These are phyloP conservation scores for Aspergillus sp. DNA, from an alignment of 2,329 filamentous ascomycete species.

Conservation along the genomic window DNA sequence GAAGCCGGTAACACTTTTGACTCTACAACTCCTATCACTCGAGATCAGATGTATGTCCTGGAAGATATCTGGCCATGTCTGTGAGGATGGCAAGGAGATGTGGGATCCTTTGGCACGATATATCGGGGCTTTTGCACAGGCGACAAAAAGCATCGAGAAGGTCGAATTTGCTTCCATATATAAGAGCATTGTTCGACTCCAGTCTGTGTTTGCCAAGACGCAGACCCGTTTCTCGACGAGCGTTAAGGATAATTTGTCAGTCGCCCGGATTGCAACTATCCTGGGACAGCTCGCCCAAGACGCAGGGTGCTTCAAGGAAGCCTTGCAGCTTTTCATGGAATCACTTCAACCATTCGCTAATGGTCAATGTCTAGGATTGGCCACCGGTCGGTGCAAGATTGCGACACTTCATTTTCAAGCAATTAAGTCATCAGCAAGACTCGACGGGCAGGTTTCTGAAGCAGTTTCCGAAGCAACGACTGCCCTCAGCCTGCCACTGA, in stretches of 20 bases:
- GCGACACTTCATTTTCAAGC: constrained; percentile 38
- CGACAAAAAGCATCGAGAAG: constrained; percentile 35
- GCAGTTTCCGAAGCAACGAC: constrained; percentile 20
- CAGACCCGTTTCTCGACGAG: constrained; percentile 25
- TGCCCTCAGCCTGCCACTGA: constrained; percentile 36
- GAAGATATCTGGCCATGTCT: constrained; percentile 43
- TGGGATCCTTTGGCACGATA: constrained; percentile 45
- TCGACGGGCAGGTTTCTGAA: constrained; percentile 19
- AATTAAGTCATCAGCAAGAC: constrained; percentile 24
- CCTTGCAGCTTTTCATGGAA: constrained; percentile 36
- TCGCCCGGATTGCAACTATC: constrained; percentile 35
- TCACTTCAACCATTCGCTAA: constrained; percentile 30
- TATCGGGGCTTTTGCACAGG: constrained; percentile 36
- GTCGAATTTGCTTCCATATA: constrained; percentile 39
- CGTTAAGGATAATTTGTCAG: constrained; percentile 24
- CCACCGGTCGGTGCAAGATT: constrained; percentile 41
- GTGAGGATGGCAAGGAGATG: constrained; percentile 43
- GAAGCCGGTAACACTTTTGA: constrained; percentile 33
- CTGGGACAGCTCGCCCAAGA: constrained; percentile 43
- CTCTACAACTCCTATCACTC: constrained; percentile 43
- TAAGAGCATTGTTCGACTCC: constrained; percentile 37
- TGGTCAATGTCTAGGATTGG: constrained; percentile 35
- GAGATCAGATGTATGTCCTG: constrained; percentile 45
- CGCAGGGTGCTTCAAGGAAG: constrained; percentile 40
- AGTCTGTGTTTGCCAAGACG: constrained; percentile 28